phyloP scores from a whole-genome alignment of 495 filamentous ascomycete genomes.

The Hypoxylon fragiforme region DNA sequence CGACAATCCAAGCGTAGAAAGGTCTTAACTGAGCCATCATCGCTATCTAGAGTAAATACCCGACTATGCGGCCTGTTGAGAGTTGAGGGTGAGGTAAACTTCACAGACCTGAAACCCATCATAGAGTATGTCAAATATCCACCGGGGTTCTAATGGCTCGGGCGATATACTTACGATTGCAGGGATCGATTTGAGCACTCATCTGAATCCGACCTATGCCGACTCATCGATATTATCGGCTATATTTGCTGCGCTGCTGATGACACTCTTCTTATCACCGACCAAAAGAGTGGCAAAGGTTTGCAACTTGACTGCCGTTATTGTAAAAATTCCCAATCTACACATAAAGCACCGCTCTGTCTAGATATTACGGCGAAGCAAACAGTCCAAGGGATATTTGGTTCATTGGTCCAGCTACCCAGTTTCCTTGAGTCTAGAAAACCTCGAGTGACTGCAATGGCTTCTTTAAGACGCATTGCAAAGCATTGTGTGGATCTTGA shows the following conservation, averaged over 20 bases:
- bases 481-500: slow-evolving; percentile 60
- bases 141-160: not conserved
- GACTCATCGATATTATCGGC: slow-evolving; percentile 40
- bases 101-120: slow-evolving; percentile 20
- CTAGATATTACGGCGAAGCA: slow-evolving; percentile 19
- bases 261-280: slow-evolving; percentile 30
- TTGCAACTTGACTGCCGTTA: slow-evolving; percentile 17
- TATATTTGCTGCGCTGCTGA: slow-evolving; percentile 44
- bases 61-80: slow-evolving; percentile 33
- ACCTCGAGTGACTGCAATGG: slow-evolving; percentile 71
- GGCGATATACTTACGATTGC: slow-evolving; percentile 18
- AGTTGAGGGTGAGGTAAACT: slow-evolving; percentile 9
- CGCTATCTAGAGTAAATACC: slow-evolving; percentile 17
- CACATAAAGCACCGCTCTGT: not conserved
- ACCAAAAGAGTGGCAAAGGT: slow-evolving; percentile 1
- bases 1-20: slow-evolving; percentile 42
- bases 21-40: slow-evolving; percentile 15
- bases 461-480: slow-evolving; percentile 67
- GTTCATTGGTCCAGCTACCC: slow-evolving; percentile 57
- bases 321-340: slow-evolving; percentile 7
- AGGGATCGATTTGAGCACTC: slow-evolving; percentile 38
- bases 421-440: slow-evolving; percentile 62
- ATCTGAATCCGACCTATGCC: slow-evolving; percentile 36
- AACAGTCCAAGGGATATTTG: slow-evolving; percentile 54
- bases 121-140: slow-evolving; percentile 37